A percentile compares a stretch with the other conserved stretches of the same genome.
Evolutionary conservation across 2,329 filamentous ascomycete species (phyloP).

Genomic region (Ophiobolus disseminans): DNA sequence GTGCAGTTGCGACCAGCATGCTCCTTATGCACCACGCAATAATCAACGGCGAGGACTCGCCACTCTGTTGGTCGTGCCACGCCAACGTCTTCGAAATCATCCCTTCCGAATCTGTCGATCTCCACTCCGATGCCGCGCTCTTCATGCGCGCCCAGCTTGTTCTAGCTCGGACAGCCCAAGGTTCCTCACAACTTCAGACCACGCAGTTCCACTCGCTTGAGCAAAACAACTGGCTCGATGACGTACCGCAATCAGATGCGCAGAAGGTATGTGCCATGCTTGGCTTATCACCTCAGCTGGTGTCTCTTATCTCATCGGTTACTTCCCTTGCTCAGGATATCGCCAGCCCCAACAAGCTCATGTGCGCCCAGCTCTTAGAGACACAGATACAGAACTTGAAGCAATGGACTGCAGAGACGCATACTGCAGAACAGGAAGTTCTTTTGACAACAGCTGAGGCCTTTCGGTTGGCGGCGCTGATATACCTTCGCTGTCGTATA

Average conservation of each 20-base stretch:
- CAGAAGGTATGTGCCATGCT: slow-evolving; percentile 33
- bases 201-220: slow-evolving; percentile 35
- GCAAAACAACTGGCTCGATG: slow-evolving; percentile 33
- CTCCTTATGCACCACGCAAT: slow-evolving; percentile 42
- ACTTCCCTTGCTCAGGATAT: slow-evolving; percentile 30
- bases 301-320: slow-evolving; percentile 38
- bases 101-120: slow-evolving; percentile 28
- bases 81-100: slow-evolving; percentile 43
- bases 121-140: slow-evolving; percentile 34
- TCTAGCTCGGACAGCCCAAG: slow-evolving; percentile 39
- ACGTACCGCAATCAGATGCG: slow-evolving; percentile 25
- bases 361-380: slow-evolving; percentile 37
- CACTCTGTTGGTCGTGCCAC: slow-evolving; percentile 43
- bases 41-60: slow-evolving; percentile 35
- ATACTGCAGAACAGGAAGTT: slow-evolving; percentile 32
- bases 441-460: slow-evolving; percentile 39
- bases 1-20: slow-evolving; percentile 43
- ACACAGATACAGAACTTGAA: slow-evolving; percentile 33
- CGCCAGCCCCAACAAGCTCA: slow-evolving; percentile 21
- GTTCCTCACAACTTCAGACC: slow-evolving; percentile 24
- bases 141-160: slow-evolving; percentile 40
- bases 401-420: slow-evolving; percentile 37
- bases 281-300: slow-evolving; percentile 38
- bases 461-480: slow-evolving; percentile 40
- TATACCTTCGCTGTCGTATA: slow-evolving; percentile 41